Percentiles rank a stretch among this genome's conserved stretches.
These are phyloP conservation scores for Gossypium ekmanianum DNA, from an alignment of 345 rosid genomes.

Conservation along the genomic window DNA sequence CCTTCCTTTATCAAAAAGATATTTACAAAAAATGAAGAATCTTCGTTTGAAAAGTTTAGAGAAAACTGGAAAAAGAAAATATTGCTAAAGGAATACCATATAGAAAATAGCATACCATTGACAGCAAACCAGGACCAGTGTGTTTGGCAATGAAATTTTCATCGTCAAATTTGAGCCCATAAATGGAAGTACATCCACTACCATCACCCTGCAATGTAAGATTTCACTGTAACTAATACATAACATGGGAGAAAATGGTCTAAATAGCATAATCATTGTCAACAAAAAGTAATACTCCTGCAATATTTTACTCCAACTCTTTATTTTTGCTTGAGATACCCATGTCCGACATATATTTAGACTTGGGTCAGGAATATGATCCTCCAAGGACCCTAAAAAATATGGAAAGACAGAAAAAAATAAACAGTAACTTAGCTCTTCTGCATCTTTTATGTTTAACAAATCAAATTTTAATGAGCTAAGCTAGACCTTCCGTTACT, in stretches of 20 bases:
- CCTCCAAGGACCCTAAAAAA: background rate
- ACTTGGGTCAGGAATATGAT: background rate
- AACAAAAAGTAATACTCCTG: too few species aligned
- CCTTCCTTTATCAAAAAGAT: background rate
- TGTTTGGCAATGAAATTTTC: constrained; percentile 88
- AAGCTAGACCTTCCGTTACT: background rate
- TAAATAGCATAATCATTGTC: background rate
- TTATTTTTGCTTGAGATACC: background rate
- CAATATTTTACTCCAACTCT: too few species aligned
- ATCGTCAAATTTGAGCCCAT: constrained; percentile 83
- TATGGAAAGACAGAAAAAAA: background rate
- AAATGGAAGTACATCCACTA: constrained; percentile 79
- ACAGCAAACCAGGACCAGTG: constrained; percentile 92
- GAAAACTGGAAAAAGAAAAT: background rate
- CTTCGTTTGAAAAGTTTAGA: background rate
- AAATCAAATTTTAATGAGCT: background rate
- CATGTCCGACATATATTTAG: background rate
- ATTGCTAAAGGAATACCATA: background rate
- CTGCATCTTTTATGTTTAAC: background rate
- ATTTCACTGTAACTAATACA: background rate
- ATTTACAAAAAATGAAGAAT: background rate
- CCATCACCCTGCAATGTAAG: constrained; percentile 76
- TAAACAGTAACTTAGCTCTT: background rate
- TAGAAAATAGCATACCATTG: constrained; percentile 58
- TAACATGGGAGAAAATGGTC: background rate